Base-by-base conservation (phyloP, 2,329 filamentous ascomycete genomes). In the Claviceps paspali region DNA sequence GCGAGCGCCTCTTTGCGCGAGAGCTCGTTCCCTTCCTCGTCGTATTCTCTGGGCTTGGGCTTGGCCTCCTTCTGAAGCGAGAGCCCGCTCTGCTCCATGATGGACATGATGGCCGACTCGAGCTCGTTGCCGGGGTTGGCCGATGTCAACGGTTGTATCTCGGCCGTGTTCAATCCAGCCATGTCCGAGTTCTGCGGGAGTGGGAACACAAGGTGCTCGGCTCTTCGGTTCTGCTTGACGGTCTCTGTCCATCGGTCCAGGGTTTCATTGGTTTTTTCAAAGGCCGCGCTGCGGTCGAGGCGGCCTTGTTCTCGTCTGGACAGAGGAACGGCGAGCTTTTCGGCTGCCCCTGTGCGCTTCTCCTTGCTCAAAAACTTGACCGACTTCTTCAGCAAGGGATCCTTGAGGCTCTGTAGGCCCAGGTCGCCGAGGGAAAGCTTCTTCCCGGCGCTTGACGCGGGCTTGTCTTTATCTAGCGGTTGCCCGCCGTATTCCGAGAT, bases 221-320 rank as follows among this genome's bases (percentile, higher is more conserved):
- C 87, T 47, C 85, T 73, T 41, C 91, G 80, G 57, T 95, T 95
- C 23, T 84, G 76, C 61, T 95, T 93, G 51, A 98, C 86, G 0
- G 91, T 96, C 42, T 95, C 88, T 23, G 80, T 80, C 91, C 91
- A 98, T 49, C 85, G 76, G 44, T 83, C 77, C 19, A 98, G 66
- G 0, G 86, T 88, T 57, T 95, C 80, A 50, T 92, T 94, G 35
- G 85, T 87, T 64, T 94, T 87, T 26, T 86, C 76, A 49, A 87
- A 92, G 3, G 91, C 91, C 18, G 77, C 85, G 36, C 68, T 66
- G 36, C 91, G 82, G 50, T 93, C 80, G 12, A 95, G 61, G 35
- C 78, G 76, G 52, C 87, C 86, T 56, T 96, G 88, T 49, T 93
- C 82, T 42, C 87, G 73, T 53, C 82, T 86, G 2, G 84, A 76